phyloP scores from a whole-genome alignment of 2,329 filamentous ascomycete genomes.

The Chaetomium sp. region DNA sequence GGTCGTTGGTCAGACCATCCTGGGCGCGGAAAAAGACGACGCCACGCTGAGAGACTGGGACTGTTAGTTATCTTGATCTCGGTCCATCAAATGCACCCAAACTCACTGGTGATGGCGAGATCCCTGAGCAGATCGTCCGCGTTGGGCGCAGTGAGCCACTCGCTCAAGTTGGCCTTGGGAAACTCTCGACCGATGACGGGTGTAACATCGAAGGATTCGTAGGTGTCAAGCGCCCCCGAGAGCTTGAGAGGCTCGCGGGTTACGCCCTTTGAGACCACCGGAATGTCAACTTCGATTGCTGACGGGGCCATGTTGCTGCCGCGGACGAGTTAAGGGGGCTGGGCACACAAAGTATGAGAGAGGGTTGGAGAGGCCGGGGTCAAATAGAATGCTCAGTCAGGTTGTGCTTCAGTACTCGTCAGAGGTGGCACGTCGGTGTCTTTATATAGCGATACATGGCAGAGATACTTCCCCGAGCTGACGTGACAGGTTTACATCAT shows the following conservation, averaged over 20 bases:
- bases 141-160: slow-evolving; percentile 63
- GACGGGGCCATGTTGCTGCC: slow-evolving; percentile 35
- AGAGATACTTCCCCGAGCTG: neutral
- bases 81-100: neutral
- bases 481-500: slow-evolving; percentile 12
- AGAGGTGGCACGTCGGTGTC: neutral
- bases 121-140: slow-evolving; percentile 66
- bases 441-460: slow-evolving; percentile 4
- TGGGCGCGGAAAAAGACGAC: slow-evolving; percentile 68
- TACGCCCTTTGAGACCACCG: slow-evolving; percentile 23
- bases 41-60: slow-evolving; percentile 60
- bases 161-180: slow-evolving; percentile 58
- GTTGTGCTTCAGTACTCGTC: neutral
- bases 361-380: neutral
- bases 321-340: neutral
- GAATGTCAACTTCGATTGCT: slow-evolving; percentile 29
- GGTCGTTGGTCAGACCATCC: slow-evolving; percentile 56
- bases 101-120: slow-evolving; percentile 65
- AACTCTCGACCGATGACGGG: slow-evolving; percentile 66
- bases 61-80: neutral
- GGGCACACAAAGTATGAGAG: neutral
- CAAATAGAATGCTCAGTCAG: neutral
- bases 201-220: slow-evolving; percentile 60
- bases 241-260: slow-evolving; percentile 48
- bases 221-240: slow-evolving; percentile 54